Conservation (phyloP, 352 stramenopile genomes). For the Globisporangium perplexum region DNA sequence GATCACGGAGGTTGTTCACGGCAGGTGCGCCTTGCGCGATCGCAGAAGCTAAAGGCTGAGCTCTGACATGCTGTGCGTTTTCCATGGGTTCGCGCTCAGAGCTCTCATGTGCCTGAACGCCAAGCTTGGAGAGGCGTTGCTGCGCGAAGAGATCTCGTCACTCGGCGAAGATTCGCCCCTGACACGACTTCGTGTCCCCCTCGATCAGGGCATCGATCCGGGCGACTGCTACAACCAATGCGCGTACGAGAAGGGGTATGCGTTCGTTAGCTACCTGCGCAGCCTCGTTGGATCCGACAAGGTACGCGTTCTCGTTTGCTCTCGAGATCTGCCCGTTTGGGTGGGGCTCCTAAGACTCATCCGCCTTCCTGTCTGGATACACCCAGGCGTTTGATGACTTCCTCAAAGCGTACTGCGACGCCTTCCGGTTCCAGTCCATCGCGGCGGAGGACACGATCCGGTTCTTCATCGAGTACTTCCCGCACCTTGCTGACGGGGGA, state of each 20-base stretch:
- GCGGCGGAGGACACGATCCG: constrained; percentile 60
- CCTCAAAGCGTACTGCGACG: constrained; percentile 52
- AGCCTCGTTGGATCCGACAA: constrained; percentile 56
- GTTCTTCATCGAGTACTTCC: constrained; percentile 68
- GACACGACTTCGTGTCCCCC: constrained; percentile 58
- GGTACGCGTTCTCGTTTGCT: constrained; percentile 16
- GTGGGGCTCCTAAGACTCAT: too few species aligned
- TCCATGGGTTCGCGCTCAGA: constrained; percentile 12
- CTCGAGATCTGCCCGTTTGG: not conserved
- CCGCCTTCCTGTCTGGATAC: too few species aligned
- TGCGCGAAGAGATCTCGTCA: constrained; percentile 64
- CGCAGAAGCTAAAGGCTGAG: not conserved
- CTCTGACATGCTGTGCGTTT: not conserved
- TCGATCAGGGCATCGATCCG: constrained; percentile 71
- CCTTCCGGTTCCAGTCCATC: constrained; percentile 76
- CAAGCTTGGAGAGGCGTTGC: constrained; percentile 62
- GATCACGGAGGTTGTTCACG: constrained; percentile 60
- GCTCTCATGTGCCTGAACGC: constrained; percentile 59
- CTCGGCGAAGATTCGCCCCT: constrained; percentile 65
- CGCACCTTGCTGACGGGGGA: constrained; percentile 35
- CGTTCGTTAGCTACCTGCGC: constrained; percentile 70
- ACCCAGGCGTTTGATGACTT: constrained; percentile 60
- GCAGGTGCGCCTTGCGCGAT: constrained; percentile 28
- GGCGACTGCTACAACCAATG: constrained; percentile 81
- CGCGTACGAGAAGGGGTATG: constrained; percentile 80